Evolutionary conservation across 331 rosid genomes (phyloP).

Genomic region (Spiraea crenata): DNA sequence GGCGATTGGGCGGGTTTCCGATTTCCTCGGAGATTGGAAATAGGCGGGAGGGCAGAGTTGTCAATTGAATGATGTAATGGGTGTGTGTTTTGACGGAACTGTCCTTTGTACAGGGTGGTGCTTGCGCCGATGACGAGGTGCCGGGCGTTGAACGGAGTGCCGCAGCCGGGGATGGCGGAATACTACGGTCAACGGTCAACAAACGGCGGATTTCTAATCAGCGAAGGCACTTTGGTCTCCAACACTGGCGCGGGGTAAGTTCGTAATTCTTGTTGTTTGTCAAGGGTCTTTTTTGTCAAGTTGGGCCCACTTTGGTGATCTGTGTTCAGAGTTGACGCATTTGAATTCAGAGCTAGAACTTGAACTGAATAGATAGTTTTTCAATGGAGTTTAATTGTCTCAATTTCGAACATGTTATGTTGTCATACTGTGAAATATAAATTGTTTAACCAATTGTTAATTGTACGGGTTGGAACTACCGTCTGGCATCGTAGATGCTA

Average conservation of each 20-base stretch:
- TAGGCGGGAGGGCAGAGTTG: neutral
- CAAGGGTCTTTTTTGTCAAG: slow-evolving; percentile 1
- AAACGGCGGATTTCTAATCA: slow-evolving; percentile 74
- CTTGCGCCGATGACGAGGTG: slow-evolving; percentile 98
- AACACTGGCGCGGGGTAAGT: slow-evolving; percentile 65
- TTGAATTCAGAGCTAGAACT: neutral
- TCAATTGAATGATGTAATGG: neutral
- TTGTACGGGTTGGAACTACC: neutral
- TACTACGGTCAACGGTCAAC: slow-evolving; percentile 82
- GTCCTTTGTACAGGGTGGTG: slow-evolving; percentile 56
- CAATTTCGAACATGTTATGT: neutral
- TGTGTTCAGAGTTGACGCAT: neutral
- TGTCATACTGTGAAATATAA: neutral
- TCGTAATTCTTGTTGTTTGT: slow-evolving; percentile 12
- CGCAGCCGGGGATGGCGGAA: slow-evolving; percentile 49
- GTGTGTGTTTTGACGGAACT: slow-evolving; percentile 6
- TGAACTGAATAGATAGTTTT: neutral
- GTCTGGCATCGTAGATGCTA: neutral
- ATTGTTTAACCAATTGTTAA: neutral
- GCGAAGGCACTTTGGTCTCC: slow-evolving; percentile 77
- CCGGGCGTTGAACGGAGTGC: slow-evolving; percentile 70
- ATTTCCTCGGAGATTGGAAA: neutral
- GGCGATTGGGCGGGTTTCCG: neutral
- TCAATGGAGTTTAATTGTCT: too few species aligned
- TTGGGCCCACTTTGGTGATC: neutral